phyloP scores from a whole-genome alignment of 768 basidiomycete genomes.

The Lactarius indigo region DNA sequence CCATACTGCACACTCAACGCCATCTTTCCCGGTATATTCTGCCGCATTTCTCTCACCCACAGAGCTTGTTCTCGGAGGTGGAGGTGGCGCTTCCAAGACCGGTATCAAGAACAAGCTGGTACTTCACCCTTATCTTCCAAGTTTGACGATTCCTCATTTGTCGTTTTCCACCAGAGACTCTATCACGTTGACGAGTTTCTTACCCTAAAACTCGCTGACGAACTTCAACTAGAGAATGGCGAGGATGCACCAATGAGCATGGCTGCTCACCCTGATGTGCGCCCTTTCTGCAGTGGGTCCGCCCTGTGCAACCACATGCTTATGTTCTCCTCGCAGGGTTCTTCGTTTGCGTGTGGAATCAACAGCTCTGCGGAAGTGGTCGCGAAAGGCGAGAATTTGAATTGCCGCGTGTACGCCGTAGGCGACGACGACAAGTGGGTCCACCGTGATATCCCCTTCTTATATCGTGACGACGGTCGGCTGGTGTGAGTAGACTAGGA shows the following conservation, averaged over 20 bases:
- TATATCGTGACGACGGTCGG: neutral
- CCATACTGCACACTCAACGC: slow-evolving; percentile 74
- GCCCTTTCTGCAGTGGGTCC: slow-evolving; percentile 21
- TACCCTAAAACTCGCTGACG: slow-evolving; percentile 53
- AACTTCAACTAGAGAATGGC: slow-evolving; percentile 70
- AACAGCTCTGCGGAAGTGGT: slow-evolving; percentile 71
- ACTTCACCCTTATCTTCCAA: slow-evolving; percentile 30
- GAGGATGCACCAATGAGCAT: slow-evolving; percentile 99
- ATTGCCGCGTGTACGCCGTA: slow-evolving; percentile 71
- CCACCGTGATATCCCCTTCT: neutral
- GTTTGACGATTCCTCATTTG: neutral
- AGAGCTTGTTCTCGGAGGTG: slow-evolving; percentile 80
- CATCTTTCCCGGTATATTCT: slow-evolving; percentile 86
- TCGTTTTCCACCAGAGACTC: slow-evolving; percentile 49
- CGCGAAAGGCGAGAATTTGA: slow-evolving; percentile 68
- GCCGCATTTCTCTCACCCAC: slow-evolving; percentile 73
- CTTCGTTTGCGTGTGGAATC: slow-evolving; percentile 71
- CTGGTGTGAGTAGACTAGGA: slow-evolving; percentile 43
- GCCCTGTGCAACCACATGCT: neutral
- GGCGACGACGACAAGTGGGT: slow-evolving; percentile 54
- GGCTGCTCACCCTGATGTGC: slow-evolving; percentile 61
- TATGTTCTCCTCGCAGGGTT: slow-evolving; percentile 39
- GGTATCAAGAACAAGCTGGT: slow-evolving; percentile 96
- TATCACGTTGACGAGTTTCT: slow-evolving; percentile 57
- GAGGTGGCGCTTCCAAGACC: slow-evolving; percentile 78